Evolutionary conservation across 2,329 filamentous ascomycete species (phyloP), one percentile per base, ranked within the genome.

Genomic region (Hymenotorrendiella dingleyae): DNA sequence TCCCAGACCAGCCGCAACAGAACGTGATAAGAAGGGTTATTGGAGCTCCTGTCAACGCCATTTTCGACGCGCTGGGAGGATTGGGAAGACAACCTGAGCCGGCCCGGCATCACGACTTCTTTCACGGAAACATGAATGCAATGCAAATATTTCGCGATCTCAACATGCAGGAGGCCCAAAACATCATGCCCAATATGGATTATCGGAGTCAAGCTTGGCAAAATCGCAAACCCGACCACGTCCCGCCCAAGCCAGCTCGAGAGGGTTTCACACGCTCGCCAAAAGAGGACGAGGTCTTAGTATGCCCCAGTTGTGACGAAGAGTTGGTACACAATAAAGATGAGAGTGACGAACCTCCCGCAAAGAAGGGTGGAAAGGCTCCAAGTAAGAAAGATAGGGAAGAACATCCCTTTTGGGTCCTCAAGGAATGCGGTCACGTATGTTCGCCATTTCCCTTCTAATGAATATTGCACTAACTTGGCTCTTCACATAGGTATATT

Each of bases 361-460:
- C 66, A 57, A 72, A 66, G 47, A 55, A 63, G 22, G 49, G 50
- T 8, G 64, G 67, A 14, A 80, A 74, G 55, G 67, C 72, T 16
- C 64, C 69, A 6, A 74, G 72, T 17, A 61, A 45, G 42, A 62
- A 73, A 42, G 70, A 73, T 17, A 70, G 75, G 21, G 61, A 69
- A 24, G 89, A 94, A 64, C 82, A 86, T 59, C 85, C 95, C 56
- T 91, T 97, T 49, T 97, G 90, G 89, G 84, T 93, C 1, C 74
- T 93, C 26, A 95, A 90, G 64, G 75, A 75, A 39, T 98, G 93
- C 62, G 93, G 93, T 51, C 93, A 98, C 68, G 93, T 97, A 74
- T 64, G 77, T 71, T 32, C 20, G 32, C 10, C 9, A 30, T 40
- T 21, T 33, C 36, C 8, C 16, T 32, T 1, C 24, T 7, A 4